phyloP scores from a whole-genome alignment of 176 grass and related monocot genomes.

The maize (Zea mays) region Zm-B73-REFERENCE-NAM-5.0 NC_050097.1:62819001-62819500 shows the following conservation, averaged over 20 bases:
- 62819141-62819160: neutral
- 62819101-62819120: neutral
- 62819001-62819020: constrained; percentile 18
- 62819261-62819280: constrained; percentile 96
- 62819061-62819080: neutral
- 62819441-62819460: constrained; percentile 83
- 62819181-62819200: constrained; percentile 12
- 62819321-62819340: constrained; percentile 16
- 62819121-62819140: neutral
- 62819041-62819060: constrained; percentile 1
- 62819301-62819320: neutral
- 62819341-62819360: constrained; percentile 6
- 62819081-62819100: neutral
- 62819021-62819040: neutral
- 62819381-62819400: constrained; percentile 97
- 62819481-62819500: constrained; percentile 94
- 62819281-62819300: constrained; percentile 50
- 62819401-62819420: constrained; percentile 97
- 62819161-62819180: neutral
- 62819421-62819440: constrained; percentile 98
- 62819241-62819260: constrained; percentile 91
- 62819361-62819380: constrained; percentile 13
- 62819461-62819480: constrained; percentile 69
- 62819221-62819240: constrained; percentile 26
- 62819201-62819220: neutral